These are phyloP conservation scores for Gillenia trifoliata DNA, from an alignment of 306 rosid species.

Conservation along the genomic window DNA sequence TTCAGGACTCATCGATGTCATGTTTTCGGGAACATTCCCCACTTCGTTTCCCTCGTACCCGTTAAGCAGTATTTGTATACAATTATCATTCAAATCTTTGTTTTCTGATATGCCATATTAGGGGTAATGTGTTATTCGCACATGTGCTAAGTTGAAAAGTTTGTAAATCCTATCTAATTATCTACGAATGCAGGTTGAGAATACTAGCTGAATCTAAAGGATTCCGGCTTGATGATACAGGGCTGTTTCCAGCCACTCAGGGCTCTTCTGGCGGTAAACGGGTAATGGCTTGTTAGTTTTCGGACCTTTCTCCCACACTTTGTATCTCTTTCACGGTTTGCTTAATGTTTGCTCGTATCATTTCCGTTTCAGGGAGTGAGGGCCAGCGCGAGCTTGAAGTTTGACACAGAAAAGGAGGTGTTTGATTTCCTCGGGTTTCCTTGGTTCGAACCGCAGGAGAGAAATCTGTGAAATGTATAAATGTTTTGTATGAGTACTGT, in stretches of 20 bases:
- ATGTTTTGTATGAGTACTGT: not conserved
- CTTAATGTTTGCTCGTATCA: not conserved
- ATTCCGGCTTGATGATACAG: conserved; percentile 85
- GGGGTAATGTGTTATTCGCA: not conserved
- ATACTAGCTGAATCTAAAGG: conserved; percentile 85
- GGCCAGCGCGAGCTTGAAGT: conserved; percentile 69
- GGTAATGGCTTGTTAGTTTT: conserved; percentile 36
- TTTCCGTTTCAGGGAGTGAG: conserved; percentile 55
- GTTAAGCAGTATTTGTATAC: not conserved
- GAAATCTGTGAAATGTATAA: conserved; percentile 55
- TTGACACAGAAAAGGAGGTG: conserved; percentile 67
- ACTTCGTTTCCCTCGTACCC: not conserved
- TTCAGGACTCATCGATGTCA: not conserved
- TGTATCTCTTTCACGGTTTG: conserved; percentile 1
- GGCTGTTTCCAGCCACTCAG: conserved; percentile 66
- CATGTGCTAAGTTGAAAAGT: not conserved
- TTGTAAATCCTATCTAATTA: not conserved
- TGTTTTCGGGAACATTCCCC: not conserved
- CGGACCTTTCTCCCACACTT: not conserved
- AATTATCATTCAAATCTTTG: not conserved
- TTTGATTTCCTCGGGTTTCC: conserved; percentile 83
- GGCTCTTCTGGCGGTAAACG: conserved; percentile 56
- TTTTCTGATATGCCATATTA: not conserved
- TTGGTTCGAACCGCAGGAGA: conserved; percentile 81
- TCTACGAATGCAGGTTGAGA: conserved; percentile 60